Evolutionary conservation across 2,329 filamentous ascomycete species (phyloP), one percentile per base, ranked within the genome.

Genomic region (Penicillium sclerotiorum): DNA sequence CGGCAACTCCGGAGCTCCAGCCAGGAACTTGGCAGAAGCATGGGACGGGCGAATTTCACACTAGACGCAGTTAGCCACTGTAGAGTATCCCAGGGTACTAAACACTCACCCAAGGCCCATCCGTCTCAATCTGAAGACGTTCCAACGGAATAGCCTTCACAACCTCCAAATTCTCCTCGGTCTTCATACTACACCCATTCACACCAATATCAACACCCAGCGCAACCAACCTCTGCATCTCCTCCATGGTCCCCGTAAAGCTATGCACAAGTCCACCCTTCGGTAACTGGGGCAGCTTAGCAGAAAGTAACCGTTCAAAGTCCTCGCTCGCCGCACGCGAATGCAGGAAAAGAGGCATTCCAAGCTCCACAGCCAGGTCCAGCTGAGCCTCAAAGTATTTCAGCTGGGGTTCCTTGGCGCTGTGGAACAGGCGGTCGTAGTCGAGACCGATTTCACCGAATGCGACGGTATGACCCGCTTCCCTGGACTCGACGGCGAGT

Each of bases 171-270:
- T 97, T 99, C 67, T 96, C 90, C 9, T 81, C 86, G 5, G 90
- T 97, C 79, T 97, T 99, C 77, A 99, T 83, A 63, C 89, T 95
- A 72, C 94, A 99, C 4, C 94, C 94, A 66, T 99, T 99, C 53
- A 96, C 84, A n/a, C 94, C 93, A 53, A 99, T 86, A 71, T 96
- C 87, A 46, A 96, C 82, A 0, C 92, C 93, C 38, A 95, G 70
- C 2, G 84, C 84, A 61, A 95, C 85, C 47, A 97, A 75, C 57
- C 89, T 83, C 48, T 80, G 75, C 87, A 96, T 93, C 73, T 96
- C 94, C 47, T 88, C 89, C 12, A 84, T 72, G 0, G 90, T 90
- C 3, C 94, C 94, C 0, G 94, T 99, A 64, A 99, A 99, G 66
- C 88, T 93, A 73, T 99, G 94, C 46, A 99, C 94, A 13, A 97